Evolutionary conservation across 2,329 filamentous ascomycete genomes (phyloP).

Genomic region (Gremmenia infestans): DNA sequence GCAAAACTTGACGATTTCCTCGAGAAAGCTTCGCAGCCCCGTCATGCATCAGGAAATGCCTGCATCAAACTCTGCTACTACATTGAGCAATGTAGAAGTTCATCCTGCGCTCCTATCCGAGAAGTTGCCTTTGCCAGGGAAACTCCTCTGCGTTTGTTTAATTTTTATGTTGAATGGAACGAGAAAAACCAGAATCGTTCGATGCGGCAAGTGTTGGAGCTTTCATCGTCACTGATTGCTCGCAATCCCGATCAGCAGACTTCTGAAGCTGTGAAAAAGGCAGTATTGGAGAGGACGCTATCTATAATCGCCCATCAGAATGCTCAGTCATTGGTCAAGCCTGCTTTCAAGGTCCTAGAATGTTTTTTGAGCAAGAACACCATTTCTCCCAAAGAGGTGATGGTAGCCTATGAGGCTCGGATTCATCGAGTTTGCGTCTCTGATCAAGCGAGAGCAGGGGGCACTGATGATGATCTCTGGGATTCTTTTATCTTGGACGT

Average conservation of each 20-base stretch:
- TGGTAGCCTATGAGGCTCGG: conserved; percentile 9
- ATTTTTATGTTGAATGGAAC: conserved; percentile 63
- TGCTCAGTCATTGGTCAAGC: conserved; percentile 61
- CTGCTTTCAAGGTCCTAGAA: conserved; percentile 62
- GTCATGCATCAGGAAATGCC: conserved; percentile 50
- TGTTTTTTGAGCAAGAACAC: conserved; percentile 59
- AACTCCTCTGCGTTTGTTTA: conserved; percentile 48
- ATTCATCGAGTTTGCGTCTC: background rate
- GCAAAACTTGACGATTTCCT: conserved; percentile 22
- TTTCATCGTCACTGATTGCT: conserved; percentile 46
- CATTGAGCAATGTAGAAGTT: conserved; percentile 53
- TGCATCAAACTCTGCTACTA: conserved; percentile 59
- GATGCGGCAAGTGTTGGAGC: conserved; percentile 57
- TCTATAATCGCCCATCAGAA: conserved; percentile 56
- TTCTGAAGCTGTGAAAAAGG: conserved; percentile 40
- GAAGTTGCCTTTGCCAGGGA: conserved; percentile 48
- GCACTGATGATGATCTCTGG: conserved; percentile 37
- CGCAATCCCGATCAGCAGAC: conserved; percentile 42
- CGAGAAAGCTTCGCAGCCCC: conserved; percentile 39
- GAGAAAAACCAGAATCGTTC: conserved; percentile 60
- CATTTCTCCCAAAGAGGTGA: conserved; percentile 35
- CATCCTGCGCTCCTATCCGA: conserved; percentile 38
- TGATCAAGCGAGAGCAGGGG: background rate
- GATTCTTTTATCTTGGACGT: conserved; percentile 44
- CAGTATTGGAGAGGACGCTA: conserved; percentile 48